These are phyloP conservation scores for Reticulascus tulasneorum DNA, from an alignment of 2,329 filamentous ascomycete genomes.

Conservation along the genomic window DNA sequence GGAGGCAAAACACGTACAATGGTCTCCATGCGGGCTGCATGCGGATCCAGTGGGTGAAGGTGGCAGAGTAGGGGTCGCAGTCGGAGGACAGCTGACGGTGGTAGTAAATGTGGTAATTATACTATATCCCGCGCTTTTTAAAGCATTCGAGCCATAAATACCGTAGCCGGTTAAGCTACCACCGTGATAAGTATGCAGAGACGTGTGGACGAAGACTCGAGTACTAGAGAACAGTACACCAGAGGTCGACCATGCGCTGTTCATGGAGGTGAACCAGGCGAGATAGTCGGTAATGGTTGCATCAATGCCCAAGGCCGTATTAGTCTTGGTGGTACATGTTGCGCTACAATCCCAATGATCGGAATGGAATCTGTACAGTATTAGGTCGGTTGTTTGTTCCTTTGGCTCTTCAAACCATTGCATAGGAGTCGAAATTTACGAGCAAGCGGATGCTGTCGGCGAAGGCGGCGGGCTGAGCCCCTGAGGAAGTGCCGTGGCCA, in stretches of 20 bases:
- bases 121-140: slow-evolving; percentile 17
- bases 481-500: slow-evolving; percentile 9
- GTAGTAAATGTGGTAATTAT: slow-evolving; percentile 12
- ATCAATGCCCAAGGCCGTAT: slow-evolving; percentile 18
- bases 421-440: background rate
- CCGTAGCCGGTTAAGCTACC: slow-evolving; percentile 18
- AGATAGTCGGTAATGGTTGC: slow-evolving; percentile 15
- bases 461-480: slow-evolving; percentile 3
- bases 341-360: slow-evolving; percentile 18
- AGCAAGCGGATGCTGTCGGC: slow-evolving; percentile 3
- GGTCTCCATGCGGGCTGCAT: slow-evolving; percentile 3
- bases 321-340: slow-evolving; percentile 19
- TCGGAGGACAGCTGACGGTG: slow-evolving; percentile 11
- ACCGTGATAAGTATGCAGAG: slow-evolving; percentile 6
- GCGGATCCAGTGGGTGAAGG: slow-evolving; percentile 1
- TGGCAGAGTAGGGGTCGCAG: background rate
- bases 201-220: slow-evolving; percentile 15
- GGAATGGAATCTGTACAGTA: slow-evolving; percentile 4
- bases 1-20: background rate
- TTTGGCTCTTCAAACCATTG: no score
- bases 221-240: slow-evolving; percentile 15
- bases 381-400: no score
- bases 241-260: slow-evolving; percentile 16
- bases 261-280: slow-evolving; percentile 16
- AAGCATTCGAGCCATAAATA: slow-evolving; percentile 16